A percentile compares a stretch with the other conserved stretches of the same genome.
Evolutionary conservation across 2,329 filamentous ascomycete species (phyloP).

Genomic region (Aspergillus brunneoviolaceus): DNA sequence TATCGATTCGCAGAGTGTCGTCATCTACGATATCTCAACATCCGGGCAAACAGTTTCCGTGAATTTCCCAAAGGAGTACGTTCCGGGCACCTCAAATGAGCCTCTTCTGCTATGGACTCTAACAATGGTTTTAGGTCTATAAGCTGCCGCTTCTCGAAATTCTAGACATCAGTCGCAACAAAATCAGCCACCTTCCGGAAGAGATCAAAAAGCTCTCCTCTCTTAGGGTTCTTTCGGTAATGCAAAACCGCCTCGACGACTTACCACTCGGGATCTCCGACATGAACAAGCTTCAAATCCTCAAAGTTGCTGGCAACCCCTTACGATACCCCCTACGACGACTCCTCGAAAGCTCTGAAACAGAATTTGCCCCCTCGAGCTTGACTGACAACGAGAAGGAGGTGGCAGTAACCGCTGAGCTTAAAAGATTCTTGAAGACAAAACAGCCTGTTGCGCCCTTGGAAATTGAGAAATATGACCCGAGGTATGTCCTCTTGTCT

Average conservation of each 20-base stretch:
- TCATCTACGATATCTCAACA: slow-evolving; percentile 52
- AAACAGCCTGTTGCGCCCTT: slow-evolving; percentile 41
- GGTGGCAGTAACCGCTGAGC: slow-evolving; percentile 58
- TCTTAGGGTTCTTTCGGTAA: slow-evolving; percentile 83
- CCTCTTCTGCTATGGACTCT: slow-evolving; percentile 8
- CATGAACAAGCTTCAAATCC: slow-evolving; percentile 82
- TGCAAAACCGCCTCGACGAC: slow-evolving; percentile 82
- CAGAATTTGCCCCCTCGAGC: slow-evolving; percentile 57
- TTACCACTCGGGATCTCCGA: slow-evolving; percentile 82
- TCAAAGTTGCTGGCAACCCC: slow-evolving; percentile 88
- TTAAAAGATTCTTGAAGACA: slow-evolving; percentile 58
- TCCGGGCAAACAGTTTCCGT: slow-evolving; percentile 51
- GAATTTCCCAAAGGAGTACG: slow-evolving; percentile 66
- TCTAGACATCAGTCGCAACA: slow-evolving; percentile 86
- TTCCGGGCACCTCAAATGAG: slow-evolving; percentile 13
- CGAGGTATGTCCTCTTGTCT: slow-evolving; percentile 33
- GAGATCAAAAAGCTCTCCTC: slow-evolving; percentile 79
- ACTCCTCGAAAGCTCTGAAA: slow-evolving; percentile 65
- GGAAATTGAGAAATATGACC: slow-evolving; percentile 49
- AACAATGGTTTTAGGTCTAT: slow-evolving; percentile 63
- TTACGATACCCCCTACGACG: slow-evolving; percentile 75
- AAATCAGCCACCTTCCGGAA: slow-evolving; percentile 72
- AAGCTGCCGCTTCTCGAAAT: slow-evolving; percentile 86
- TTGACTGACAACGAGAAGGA: slow-evolving; percentile 61
- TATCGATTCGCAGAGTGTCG: slow-evolving; percentile 50